These are phyloP conservation scores for Polytrichum formosum DNA, from an alignment of 225 moss, liverwort and hornwort species.

Conservation along the genomic window DNA sequence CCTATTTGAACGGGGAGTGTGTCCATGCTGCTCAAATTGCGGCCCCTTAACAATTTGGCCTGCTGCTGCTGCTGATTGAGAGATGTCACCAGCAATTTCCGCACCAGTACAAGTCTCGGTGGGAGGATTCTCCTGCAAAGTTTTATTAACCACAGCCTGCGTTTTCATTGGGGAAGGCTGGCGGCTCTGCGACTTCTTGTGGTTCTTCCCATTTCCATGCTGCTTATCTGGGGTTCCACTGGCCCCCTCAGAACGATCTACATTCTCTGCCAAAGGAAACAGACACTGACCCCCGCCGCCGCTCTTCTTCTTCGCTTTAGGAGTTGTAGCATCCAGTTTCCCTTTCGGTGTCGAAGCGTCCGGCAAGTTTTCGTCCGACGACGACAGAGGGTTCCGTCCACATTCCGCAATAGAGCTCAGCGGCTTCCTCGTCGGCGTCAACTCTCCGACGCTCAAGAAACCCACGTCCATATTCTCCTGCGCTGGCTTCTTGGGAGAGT, in stretches of 20 bases:
- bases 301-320: slow-evolving; percentile 52
- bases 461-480: slow-evolving; percentile 43
- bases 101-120: slow-evolving; percentile 7
- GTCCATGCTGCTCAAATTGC: slow-evolving; percentile 18
- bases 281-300: slow-evolving; percentile 29
- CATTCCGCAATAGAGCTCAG: slow-evolving; percentile 71
- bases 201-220: slow-evolving; percentile 57
- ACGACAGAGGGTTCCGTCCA: slow-evolving; percentile 33
- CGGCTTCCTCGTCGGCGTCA: slow-evolving; percentile 63
- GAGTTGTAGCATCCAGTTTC: slow-evolving; percentile 35
- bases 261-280: slow-evolving; percentile 39
- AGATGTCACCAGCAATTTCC: slow-evolving; percentile 12
- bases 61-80: background rate
- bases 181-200: slow-evolving; percentile 26
- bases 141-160: slow-evolving; percentile 8
- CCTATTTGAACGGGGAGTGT: slow-evolving; percentile 32
- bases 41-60: slow-evolving; percentile 10
- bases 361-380: slow-evolving; percentile 37
- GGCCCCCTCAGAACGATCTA: slow-evolving; percentile 27
- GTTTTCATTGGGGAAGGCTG: slow-evolving; percentile 37
- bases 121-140: slow-evolving; percentile 23
- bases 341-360: slow-evolving; percentile 31
- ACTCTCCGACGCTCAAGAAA: slow-evolving; percentile 28
- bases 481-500: slow-evolving; percentile 53
- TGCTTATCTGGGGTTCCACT: slow-evolving; percentile 49